Base-by-base conservation (phyloP, 768 basidiomycete genomes). In the Naematelia aurantialba region DNA sequence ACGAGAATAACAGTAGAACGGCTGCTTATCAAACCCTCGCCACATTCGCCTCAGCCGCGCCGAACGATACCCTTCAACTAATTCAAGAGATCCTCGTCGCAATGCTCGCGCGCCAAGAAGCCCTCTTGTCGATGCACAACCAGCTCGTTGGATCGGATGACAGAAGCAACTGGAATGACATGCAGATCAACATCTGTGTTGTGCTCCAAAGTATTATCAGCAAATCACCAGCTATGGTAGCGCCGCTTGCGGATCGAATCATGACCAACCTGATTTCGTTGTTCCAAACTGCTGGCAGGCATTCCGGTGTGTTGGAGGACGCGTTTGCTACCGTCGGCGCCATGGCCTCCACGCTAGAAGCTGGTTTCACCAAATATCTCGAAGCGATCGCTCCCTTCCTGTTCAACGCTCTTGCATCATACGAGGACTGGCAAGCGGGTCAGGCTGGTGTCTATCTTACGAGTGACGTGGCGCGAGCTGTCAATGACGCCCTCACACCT, bases 151-250 rank as follows among this genome's bases (percentile, higher is more conserved):
- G 96, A 45, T 81, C 86, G 17, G 96, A 99, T 77, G 96, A 99
- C 73, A 86, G 90, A 62, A 93, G 92, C 78, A 99, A 96, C 80
- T 96, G 94, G 92, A 96, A 96, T 72, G 94, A 99, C 75, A 82
- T 99, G 24, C 93, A 96, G 76, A 87, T 90, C 79, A 96, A 94
- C 79, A 83, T 97, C 67, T 96, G 92, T 76, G 58, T 58, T 22
- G 68, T 68, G 19, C 48, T 70, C n/a, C 75, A 94, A 88, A 85
- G 85, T 69, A 85, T 92, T 45, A 84, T 91, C 60, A 89, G 92
- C 61, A 89, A 91, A 78, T 82, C 97, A 46, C 85, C 83, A 58
- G 81, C 82, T 1, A 86, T 89, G 56, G 90, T 98, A 60, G 85
- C 87, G 65, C 91, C 91, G 1, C 80, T 94, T 61, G 87, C 90